A percentile compares a stretch with the other conserved stretches of the same genome.
Evolutionary conservation across 1,284 basidiomycete species (phyloP).

Genomic region (Crocinoboletus sp.): DNA sequence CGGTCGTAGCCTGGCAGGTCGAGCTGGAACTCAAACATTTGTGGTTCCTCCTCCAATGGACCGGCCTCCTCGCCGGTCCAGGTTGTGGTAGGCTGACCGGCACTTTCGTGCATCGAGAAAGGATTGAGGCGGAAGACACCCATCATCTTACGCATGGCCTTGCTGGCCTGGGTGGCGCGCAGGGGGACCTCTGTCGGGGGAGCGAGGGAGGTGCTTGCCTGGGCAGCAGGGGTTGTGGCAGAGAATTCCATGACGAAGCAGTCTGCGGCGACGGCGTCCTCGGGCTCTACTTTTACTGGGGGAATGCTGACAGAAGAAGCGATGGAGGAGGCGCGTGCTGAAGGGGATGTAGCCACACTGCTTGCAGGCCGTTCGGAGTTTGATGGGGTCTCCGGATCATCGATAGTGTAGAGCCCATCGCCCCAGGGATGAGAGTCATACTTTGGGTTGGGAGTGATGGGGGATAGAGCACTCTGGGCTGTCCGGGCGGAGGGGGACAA

Average conservation of each 20-base stretch:
- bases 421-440: constrained; percentile 28
- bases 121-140: constrained; percentile 70
- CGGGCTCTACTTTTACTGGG: constrained; percentile 31
- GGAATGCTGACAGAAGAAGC: constrained; percentile 25
- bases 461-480: constrained; percentile 14
- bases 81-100: constrained; percentile 34
- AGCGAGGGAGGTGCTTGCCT: constrained; percentile 37
- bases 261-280: constrained; percentile 26
- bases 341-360: constrained; percentile 34
- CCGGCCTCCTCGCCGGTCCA: constrained; percentile 45
- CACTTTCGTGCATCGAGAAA: constrained; percentile 61
- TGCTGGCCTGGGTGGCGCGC: constrained; percentile 63
- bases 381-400: constrained; percentile 31
- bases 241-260: constrained; percentile 37
- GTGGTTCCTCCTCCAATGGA: constrained; percentile 53
- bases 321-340: constrained; percentile 34
- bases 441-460: constrained; percentile 14
- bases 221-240: constrained; percentile 26
- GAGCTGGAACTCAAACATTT: constrained; percentile 60
- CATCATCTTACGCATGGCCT: constrained; percentile 69
- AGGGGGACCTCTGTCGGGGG: constrained; percentile 65
- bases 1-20: constrained; percentile 32
- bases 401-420: constrained; percentile 32
- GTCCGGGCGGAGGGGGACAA: constrained; percentile 15
- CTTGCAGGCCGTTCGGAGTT: constrained; percentile 34